Base-by-base conservation (phyloP, 2,329 filamentous ascomycete genomes). In the Calycina herbarum region DNA sequence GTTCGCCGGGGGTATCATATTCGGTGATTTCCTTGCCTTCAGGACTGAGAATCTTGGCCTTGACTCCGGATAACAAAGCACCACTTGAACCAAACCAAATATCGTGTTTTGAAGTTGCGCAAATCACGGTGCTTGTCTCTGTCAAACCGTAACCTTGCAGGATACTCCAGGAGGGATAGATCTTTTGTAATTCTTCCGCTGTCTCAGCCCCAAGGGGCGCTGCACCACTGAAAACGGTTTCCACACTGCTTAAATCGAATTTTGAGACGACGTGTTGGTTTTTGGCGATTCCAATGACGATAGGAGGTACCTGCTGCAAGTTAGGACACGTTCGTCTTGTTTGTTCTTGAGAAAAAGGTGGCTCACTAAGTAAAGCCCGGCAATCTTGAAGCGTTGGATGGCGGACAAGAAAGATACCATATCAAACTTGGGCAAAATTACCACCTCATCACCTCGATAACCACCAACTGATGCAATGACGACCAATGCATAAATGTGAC, bases 401-500 rank as follows among this genome's bases (percentile, higher is more conserved):
- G 87, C 81, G 35, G 81, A 76, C 15, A 94, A 80, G 65, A 87
- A 89, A 1, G 80, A 78, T n/a, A 82, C 80, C 58, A 94, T 82
- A 60, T 94, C 91, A 73, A 94, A 96, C 71, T 90, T 92, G 56
- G 85, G 88, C 45, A 95, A 82, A 5, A 94, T 83, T 61, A 95
- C 82, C 10, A 89, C 82, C 64, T 88, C 86, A 70, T 95, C 92
- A 10, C 92, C 92, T 51, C 89, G 85, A 74, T 88, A 94, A 1
- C 86, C 80, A 31, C 83, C 83, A 1, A 81, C 78, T 75, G 92
- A 88, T 54, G 86, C 87, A 66, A 93, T 86, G 17, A 93, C 86
- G 5, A 93, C 86, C 42, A 95, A 79, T 3, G 86, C 87, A 76
- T 94, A 96, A 69, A 95, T 95, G 73, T 96, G 92, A 70, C 89